These are phyloP conservation scores for Phaseolus coccineus DNA, from an alignment of 331 rosid genomes.

Conservation along the genomic window DNA sequence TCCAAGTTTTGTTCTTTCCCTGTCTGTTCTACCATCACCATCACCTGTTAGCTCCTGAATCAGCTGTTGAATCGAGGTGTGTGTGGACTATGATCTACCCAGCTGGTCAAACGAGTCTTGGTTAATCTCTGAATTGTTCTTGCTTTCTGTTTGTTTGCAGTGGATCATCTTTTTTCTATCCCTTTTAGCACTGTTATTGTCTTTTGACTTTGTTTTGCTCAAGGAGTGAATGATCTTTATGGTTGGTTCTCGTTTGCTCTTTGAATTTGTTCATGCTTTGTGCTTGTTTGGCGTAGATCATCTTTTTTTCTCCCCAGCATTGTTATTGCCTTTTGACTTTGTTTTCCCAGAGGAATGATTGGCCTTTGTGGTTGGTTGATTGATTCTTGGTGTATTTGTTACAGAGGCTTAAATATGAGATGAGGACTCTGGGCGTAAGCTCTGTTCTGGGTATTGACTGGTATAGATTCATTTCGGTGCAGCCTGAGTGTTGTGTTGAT, in stretches of 20 bases:
- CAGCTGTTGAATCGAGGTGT: conserved; percentile 41
- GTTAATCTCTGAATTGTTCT: conserved; percentile 27
- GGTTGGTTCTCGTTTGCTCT: conserved; percentile 10
- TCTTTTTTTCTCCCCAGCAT: neutral
- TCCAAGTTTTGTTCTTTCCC: conserved; percentile 57
- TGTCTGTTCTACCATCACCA: conserved; percentile 43
- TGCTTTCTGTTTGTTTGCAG: neutral
- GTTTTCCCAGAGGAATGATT: neutral
- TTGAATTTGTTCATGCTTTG: conserved; percentile 32
- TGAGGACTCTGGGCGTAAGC: neutral
- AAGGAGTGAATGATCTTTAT: neutral
- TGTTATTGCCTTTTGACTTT: neutral
- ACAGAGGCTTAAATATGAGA: conserved; percentile 25
- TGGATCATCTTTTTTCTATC: conserved; percentile 13
- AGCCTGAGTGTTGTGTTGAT: conserved; percentile 33
- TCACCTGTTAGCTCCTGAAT: conserved; percentile 38
- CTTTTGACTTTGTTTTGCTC: neutral
- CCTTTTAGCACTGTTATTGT: neutral
- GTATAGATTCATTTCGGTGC: neutral
- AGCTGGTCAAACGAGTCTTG: conserved; percentile 36
- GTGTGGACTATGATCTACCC: conserved; percentile 30
- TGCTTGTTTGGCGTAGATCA: neutral
- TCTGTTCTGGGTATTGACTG: conserved; percentile 7
- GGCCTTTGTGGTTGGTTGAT: conserved; percentile 25
- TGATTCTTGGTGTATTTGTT: conserved; percentile 18